Conservation (phyloP, 345 rosid genomes). For the Pelargonium nanum region DNA sequence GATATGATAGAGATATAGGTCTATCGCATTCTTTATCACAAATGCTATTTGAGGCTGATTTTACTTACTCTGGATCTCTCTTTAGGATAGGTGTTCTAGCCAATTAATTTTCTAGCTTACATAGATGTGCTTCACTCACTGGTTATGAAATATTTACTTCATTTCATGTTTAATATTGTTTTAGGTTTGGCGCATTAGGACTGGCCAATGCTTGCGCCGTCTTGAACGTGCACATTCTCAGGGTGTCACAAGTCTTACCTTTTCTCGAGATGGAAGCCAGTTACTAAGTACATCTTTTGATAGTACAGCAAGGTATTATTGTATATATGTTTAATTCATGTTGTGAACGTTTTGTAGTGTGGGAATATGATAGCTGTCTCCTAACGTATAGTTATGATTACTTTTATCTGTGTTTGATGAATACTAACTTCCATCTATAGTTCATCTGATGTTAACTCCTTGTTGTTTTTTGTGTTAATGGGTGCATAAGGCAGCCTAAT, state of each 20-base stretch:
- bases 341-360: no score
- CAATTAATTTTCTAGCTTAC: neutral
- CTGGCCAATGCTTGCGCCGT: slow-evolving; percentile 89
- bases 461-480: neutral
- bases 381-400: no score
- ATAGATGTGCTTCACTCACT: neutral
- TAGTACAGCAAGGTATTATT: slow-evolving; percentile 64
- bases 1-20: neutral
- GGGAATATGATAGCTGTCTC: no score
- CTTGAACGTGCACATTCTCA: slow-evolving; percentile 90
- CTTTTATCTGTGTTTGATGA: no score
- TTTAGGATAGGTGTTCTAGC: neutral
- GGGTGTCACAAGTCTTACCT: slow-evolving; percentile 83
- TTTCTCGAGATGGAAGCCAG: slow-evolving; percentile 97
- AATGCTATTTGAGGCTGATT: neutral
- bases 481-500: neutral
- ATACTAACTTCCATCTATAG: no score
- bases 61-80: neutral
- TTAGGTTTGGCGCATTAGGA: slow-evolving; percentile 95
- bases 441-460: no score
- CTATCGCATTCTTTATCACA: neutral
- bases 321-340: slow-evolving; percentile 4
- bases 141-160: neutral
- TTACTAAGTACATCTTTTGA: slow-evolving; percentile 92
- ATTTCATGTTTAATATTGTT: slow-evolving; percentile 9